Conservation (phyloP, 1,284 basidiomycete species). For the Amylostereum chailletii region DNA sequence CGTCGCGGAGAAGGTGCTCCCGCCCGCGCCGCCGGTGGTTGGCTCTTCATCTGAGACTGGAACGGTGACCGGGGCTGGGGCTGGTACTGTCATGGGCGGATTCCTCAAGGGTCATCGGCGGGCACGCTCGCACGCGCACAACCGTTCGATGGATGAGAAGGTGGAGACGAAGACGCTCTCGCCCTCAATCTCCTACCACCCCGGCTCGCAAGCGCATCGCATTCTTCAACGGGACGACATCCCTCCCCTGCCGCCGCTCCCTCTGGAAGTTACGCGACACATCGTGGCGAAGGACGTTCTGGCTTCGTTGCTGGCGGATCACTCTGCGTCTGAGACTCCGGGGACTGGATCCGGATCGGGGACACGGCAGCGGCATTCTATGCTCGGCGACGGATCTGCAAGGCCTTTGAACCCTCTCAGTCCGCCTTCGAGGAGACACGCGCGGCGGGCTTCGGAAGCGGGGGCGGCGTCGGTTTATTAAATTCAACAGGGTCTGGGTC, state of each 20-base stretch:
- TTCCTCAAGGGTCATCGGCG: neutral
- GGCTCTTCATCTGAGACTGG: neutral
- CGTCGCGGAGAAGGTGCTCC: slow-evolving; percentile 46
- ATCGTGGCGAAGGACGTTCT: slow-evolving; percentile 2
- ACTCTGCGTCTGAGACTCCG: too few relatives aligned
- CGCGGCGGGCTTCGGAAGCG: too few relatives aligned
- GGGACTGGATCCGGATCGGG: too few relatives aligned
- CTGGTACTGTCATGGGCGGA: neutral
- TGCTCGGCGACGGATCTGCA: too few relatives aligned
- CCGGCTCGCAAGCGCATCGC: neutral
- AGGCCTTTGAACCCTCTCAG: too few relatives aligned
- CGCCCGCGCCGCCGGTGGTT: slow-evolving; percentile 19
- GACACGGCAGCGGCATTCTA: too few relatives aligned
- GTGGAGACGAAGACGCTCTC: neutral
- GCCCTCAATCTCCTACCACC: neutral
- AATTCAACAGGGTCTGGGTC: too few relatives aligned
- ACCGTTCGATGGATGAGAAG: neutral
- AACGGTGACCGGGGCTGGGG: neutral
- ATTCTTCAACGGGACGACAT: neutral
- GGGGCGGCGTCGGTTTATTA: too few relatives aligned
- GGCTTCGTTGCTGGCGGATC: neutral
- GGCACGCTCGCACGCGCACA: neutral
- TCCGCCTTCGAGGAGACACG: too few relatives aligned
- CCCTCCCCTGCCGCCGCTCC: neutral
- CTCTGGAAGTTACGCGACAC: neutral